Conservation (phyloP, 129 eudicot species). For the Dittrichia graveolens region DNA sequence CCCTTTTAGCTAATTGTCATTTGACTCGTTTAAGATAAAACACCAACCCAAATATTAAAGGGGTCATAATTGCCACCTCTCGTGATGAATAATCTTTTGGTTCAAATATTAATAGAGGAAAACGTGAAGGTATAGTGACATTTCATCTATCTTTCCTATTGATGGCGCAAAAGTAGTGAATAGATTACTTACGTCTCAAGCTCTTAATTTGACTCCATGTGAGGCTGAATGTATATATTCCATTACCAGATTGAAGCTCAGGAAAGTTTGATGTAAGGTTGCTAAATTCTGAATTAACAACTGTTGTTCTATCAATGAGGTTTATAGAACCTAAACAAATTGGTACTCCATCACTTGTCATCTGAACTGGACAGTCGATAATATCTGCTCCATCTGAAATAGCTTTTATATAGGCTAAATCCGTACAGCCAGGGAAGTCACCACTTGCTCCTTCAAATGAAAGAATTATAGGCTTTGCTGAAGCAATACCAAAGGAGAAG, state of each 20-base stretch:
- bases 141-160: no score
- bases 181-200: conserved; percentile 52
- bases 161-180: no score
- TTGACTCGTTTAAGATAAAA: no score
- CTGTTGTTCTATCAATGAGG: conserved; percentile 61
- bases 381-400: conserved; percentile 78
- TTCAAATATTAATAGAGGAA: no score
- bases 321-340: conserved; percentile 72
- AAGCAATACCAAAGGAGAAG: conserved; percentile 15
- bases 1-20: no score
- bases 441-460: conserved; percentile 84
- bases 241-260: conserved; percentile 27
- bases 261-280: conserved; percentile 34
- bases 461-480: conserved; percentile 62
- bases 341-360: conserved; percentile 67
- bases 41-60: no score
- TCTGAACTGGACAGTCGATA: conserved; percentile 82
- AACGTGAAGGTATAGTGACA: no score
- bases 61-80: no score
- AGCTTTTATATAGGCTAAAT: conserved; percentile 60
- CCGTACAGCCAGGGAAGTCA: conserved; percentile 77
- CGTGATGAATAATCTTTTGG: no score
- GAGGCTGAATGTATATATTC: conserved; percentile 63
- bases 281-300: conserved; percentile 32
- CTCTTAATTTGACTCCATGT: conserved; percentile 60